Conservation (phyloP, 2,329 filamentous ascomycete genomes). For the Leptographium radiaticola region DNA sequence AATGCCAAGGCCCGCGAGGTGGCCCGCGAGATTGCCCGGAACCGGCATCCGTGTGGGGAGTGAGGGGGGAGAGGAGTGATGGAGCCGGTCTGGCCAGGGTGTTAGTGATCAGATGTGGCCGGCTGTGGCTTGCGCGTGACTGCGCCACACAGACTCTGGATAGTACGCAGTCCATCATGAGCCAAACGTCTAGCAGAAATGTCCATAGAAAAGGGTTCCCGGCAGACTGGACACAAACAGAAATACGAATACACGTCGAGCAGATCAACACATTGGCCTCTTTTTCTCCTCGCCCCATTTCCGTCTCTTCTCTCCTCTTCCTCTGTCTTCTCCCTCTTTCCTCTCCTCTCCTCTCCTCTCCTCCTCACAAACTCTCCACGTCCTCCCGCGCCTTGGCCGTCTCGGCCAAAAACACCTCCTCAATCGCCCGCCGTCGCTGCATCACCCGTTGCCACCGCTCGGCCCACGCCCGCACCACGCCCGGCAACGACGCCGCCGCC, state of each 20-base stretch:
- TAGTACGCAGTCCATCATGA: too few species aligned
- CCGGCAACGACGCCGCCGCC: conserved; percentile 40
- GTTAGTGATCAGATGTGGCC: too few species aligned
- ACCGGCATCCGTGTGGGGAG: conserved; percentile 27
- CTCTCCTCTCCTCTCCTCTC: neutral
- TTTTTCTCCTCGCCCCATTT: too few species aligned
- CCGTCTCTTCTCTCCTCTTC: neutral
- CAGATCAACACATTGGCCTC: too few species aligned
- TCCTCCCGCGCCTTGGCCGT: conserved; percentile 15
- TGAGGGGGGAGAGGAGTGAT: neutral
- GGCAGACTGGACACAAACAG: too few species aligned
- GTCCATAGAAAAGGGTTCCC: too few species aligned
- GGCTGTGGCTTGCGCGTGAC: too few species aligned
- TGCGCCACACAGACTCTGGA: too few species aligned
- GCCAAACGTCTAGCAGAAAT: too few species aligned
- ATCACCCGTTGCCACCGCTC: conserved; percentile 80
- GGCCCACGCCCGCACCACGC: conserved; percentile 64
- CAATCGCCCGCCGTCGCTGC: conserved; percentile 66
- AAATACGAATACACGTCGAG: too few species aligned
- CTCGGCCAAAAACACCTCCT: conserved; percentile 53
- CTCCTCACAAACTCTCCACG: neutral
- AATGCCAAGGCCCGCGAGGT: conserved; percentile 45
- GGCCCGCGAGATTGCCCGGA: conserved; percentile 42
- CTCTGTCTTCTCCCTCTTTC: neutral
- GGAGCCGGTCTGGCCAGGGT: too few species aligned